Base-by-base conservation (phyloP, 2,329 filamentous ascomycete genomes). In the Pezicula radicicola region DNA sequence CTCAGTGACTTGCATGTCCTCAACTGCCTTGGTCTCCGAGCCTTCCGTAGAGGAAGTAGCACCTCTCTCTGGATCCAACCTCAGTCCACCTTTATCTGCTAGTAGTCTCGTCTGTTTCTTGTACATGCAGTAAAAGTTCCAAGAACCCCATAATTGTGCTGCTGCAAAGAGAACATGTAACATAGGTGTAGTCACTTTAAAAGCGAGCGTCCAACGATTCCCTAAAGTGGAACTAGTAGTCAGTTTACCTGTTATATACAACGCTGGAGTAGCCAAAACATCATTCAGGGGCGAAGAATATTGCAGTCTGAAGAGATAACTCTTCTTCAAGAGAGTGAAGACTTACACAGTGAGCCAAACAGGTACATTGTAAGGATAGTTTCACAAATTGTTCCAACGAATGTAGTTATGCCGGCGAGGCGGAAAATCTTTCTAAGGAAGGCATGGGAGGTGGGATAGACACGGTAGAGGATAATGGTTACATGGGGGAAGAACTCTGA, bases 401-500 rank as follows among this genome's bases (percentile, higher is more conserved):
- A 59, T 0, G 72, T 75, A 0, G 68, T 67, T 46, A 72, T 57
- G 28, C 63, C 67, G 0, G 70, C 67, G 0, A 66, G 43, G 16
- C 64, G 57, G 51, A 75, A 74, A 19, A 76, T 58, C 7, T 64
- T 66, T 19, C 57, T 58, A 25, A 75, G 69, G 50, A 74, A 71
- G 1, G 49, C 49, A 57, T 75, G 73, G 2, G 65, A 61, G 1
- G 59, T 55, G 3, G 70, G 69, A 51, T 69, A 69, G 1, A 73
- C 53, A 6, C 74, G 71, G 56, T 76, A 75, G 3, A 75, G 62
- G 35, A 76, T 71, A 48, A 76, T 74, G 16, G 72, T 69, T 15
- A 75, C 51, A 27, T 76, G 74, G 0, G 73, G 73, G 55, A 74
- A 70, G 53, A 75, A 71, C 57, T 76, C 74, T 18, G 71, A 73